Base-by-base conservation (phyloP, 78 protist species). In the Dictyostelium firmibasis region DNA sequence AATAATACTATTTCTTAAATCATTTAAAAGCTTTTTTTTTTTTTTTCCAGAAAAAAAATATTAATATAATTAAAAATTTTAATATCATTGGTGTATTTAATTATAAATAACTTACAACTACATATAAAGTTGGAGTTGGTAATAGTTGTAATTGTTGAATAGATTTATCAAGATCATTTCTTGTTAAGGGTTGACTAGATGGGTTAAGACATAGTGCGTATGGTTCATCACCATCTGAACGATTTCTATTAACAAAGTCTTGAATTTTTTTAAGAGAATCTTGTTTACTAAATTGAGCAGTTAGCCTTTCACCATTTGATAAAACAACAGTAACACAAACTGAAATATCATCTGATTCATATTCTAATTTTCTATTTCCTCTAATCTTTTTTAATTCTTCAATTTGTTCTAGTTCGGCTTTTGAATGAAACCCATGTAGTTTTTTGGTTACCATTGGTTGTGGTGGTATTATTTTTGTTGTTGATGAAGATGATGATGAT, bases 171-270 rank as follows among this genome's bases (percentile, higher is more conserved):
- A 81, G 3, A 57, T 47, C 36, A 27, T 1, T 16, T 31, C 14
- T 57, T 31, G 69, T 25, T 33, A 81, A 31, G 6, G 69, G 41
- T 50, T 50, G 62, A 23, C 11, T 0, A 6, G 27, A 14, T n/a
- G 2, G 1, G 10, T 47, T 20, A 16, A 10, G 10, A 29, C n/a
- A 16, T 33, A 31, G 9, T 44, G 29, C 25, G 57, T 67, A 86
- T 18, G 83, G 83, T 35, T n/a, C 16, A 18, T 18, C 60, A 4
- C 84, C 92, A 53, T 86, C 84, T 5, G 74, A 75, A 50, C 84
- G 50, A 86, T 43, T 29, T 18, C n/a, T 41, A 53, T 74, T 57
- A 14, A 76, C 60, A 60, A 38, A 86, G 4, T 35, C 31, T 85
- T 86, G 83, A 11, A 86, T n/a, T 5, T 74, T 31, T 41, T 74